Evolutionary conservation across 2,329 filamentous ascomycete species (phyloP).

Genomic region (Sclerotinia borealis): DNA sequence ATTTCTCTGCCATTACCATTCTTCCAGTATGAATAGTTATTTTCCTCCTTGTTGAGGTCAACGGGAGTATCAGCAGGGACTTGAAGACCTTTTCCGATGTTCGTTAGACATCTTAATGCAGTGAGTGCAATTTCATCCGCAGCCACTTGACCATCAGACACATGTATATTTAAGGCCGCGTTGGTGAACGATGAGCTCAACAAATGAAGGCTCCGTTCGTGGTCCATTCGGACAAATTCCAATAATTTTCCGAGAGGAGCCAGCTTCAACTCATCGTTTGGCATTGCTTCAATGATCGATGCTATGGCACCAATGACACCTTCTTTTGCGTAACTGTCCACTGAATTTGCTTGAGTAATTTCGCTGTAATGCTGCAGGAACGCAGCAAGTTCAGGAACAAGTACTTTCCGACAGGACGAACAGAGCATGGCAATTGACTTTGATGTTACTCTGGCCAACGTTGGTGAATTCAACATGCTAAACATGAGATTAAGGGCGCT

Average conservation of each 20-base stretch:
- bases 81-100: constrained; percentile 67
- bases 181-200: constrained; percentile 4
- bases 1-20: constrained; percentile 42
- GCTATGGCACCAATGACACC: constrained; percentile 68
- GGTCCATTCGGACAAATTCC: constrained; percentile 55
- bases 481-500: constrained; percentile 71
- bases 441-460: constrained; percentile 62
- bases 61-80: constrained; percentile 59
- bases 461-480: constrained; percentile 55
- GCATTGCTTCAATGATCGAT: constrained; percentile 66
- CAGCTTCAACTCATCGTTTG: constrained; percentile 49
- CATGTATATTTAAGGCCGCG: background rate
- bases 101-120: constrained; percentile 61
- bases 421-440: constrained; percentile 70
- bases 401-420: constrained; percentile 63
- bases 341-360: constrained; percentile 51
- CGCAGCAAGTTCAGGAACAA: constrained; percentile 60
- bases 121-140: constrained; percentile 34
- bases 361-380: constrained; percentile 67
- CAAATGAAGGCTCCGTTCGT: constrained; percentile 37
- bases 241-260: constrained; percentile 53
- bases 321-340: constrained; percentile 67
- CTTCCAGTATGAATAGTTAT: constrained; percentile 41
- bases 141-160: background rate
- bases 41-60: constrained; percentile 53